Base-by-base conservation (phyloP, 225 moss, liverwort and hornwort genomes). In the Rhytidiadelphus loreus region DNA sequence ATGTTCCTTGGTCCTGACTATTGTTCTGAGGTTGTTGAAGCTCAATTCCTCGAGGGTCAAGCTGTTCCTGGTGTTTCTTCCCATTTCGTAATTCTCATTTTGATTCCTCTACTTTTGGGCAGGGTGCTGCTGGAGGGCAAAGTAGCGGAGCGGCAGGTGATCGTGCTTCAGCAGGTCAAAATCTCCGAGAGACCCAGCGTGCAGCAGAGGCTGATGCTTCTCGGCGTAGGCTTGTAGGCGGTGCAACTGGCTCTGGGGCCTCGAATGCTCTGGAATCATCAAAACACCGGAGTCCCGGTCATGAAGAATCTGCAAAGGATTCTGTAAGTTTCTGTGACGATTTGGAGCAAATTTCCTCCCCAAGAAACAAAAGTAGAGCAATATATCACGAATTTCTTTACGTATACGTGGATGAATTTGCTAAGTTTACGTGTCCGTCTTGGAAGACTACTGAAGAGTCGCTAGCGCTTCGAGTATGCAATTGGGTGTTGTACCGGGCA, bases 241-340 rank as follows among this genome's bases (percentile, higher is more conserved):
- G 91, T 80, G 94, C 89, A 73, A 93, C 92, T 87, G 96, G 90
- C 69, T 90, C 93, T 21, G 95, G 95, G 89, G 90, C 86, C 80
- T 92, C 92, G 73, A 92, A 91, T 94, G 77, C 80, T 87, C 86
- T 93, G 57, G 96, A 96, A 76, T 89, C 91, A 71, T 92, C 94
- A 28, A 98, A 95, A 92, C 96, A 94, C 87, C 96, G 93, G 74
- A 96, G 96, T 92, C 95, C 94, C 85, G 95, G 96, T 57, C 96
- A 92, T 71, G 97, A 96, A 79, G 97, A 96, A 68, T 90, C 93
- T 83, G 91, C 90, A 7, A 98, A 96, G 88, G 96, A 96, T 93
- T 82, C 93, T 88, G 97, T 96, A 95, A 88, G 90, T 85, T 87
- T 87, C 63, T 69, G 8, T 74, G 50, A 29, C 15, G 74, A 75